Base-by-base conservation (phyloP, 805 yeast species). In the Scheffersomyces coipomensis region DNA sequence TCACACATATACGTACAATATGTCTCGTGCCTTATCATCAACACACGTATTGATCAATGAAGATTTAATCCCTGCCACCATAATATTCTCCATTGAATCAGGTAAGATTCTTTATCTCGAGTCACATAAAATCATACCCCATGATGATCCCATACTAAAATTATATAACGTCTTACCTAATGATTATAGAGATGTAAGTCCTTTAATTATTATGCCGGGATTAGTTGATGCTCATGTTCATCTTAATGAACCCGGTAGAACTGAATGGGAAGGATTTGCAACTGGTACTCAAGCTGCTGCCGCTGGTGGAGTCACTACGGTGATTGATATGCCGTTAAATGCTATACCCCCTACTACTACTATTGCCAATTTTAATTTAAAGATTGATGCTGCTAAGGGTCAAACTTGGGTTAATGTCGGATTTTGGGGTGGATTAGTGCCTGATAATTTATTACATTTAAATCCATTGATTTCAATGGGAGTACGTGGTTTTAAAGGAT, bases 241-340 rank as follows among this genome's bases (percentile, higher is more conserved):
- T 55, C 67, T 90, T 50, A 91, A 91, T 60, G 98, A 91, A 55
- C 97, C 98, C 0, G 98, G 98, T n/a, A 71, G 97, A 51, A 90
- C 97, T 1, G 96, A 89, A 46, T 90, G 98, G 98, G 98, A 90
- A 62, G 98, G 98, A 1, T 90, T 91, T 58, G 96, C 82, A n/a
- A 85, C 96, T 0, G 98, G 98, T 0, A 90, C 98, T 0, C 83
- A 83, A 56, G 86, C 96, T 2, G 97, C 97, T 0, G 95, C 95
- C 0, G 75, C 90, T 10, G 98, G 98, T 13, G 98, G 98, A 42
- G 97, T 90, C 35, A 90, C 98, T 18, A 89, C 97, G 0, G 95
- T 90, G 15, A 76, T 90, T 15, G 98, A 90, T 59, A 90, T 90
- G 98, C 98, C 98, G 0, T 68, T 90, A 56, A 90, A 90, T 62